A percentile compares a stretch with the other conserved stretches of the same genome.
Evolutionary conservation across 2,329 filamentous ascomycete genomes (phyloP).

Genomic region (Pseudopyrenochaeta lycopersici): DNA sequence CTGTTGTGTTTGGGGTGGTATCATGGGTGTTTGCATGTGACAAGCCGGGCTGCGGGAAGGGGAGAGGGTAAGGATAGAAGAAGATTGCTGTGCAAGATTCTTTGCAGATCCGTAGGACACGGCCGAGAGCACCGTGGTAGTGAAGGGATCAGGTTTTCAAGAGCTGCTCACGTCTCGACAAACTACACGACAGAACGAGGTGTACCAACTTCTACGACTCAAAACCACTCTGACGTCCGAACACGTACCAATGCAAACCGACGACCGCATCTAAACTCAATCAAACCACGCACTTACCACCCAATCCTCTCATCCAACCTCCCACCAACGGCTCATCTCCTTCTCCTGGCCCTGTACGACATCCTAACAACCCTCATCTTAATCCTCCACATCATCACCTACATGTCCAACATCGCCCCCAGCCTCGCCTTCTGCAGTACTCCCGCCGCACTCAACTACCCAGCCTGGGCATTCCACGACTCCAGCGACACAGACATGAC

Average conservation of each 20-base stretch:
- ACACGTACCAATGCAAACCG: background rate
- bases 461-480: background rate
- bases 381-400: slow-evolving; percentile 11
- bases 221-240: background rate
- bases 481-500: background rate
- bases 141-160: background rate
- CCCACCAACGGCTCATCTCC: background rate
- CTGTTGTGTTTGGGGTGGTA: slow-evolving; percentile 22
- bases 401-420: slow-evolving; percentile 11
- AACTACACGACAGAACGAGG: background rate
- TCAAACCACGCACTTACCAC: slow-evolving; percentile 7
- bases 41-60: background rate
- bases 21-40: slow-evolving; percentile 4
- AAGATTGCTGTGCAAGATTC: too few species aligned
- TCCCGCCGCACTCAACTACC: background rate
- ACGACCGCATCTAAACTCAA: background rate
- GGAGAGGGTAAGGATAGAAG: background rate
- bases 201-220: background rate
- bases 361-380: slow-evolving; percentile 9
- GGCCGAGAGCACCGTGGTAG: background rate
- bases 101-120: too few species aligned
- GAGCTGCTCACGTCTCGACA: background rate
- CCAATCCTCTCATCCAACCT: slow-evolving; percentile 2
- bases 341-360: slow-evolving; percentile 15
- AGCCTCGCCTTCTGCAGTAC: slow-evolving; percentile 11